These are phyloP conservation scores for Biscogniauxia sp. DNA, from an alignment of 2,329 filamentous ascomycete species.

Conservation along the genomic window DNA sequence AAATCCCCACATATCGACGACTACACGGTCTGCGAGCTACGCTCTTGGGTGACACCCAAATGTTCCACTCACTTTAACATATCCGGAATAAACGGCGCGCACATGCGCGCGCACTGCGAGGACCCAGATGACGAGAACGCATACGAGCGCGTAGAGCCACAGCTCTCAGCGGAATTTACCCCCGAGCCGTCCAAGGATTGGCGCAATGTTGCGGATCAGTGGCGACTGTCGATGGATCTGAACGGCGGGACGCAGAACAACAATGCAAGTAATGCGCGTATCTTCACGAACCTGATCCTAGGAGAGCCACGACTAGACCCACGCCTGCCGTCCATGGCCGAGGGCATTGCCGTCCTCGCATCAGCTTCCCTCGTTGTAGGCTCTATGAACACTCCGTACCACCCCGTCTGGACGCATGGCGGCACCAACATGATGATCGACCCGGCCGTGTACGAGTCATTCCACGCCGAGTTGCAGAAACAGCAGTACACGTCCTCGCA, in stretches of 20 bases:
- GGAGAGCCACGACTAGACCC: conserved; percentile 41
- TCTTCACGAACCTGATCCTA: conserved; percentile 56
- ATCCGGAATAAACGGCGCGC: conserved; percentile 55
- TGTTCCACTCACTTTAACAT: conserved; percentile 65
- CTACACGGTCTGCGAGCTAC: conserved; percentile 68
- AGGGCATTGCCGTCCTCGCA: conserved; percentile 69
- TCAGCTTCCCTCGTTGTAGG: conserved; percentile 64
- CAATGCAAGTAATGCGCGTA: conserved; percentile 57
- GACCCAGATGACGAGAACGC: conserved; percentile 50
- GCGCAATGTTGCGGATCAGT: conserved; percentile 53
- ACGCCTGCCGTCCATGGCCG: conserved; percentile 64
- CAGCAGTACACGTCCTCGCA: conserved; percentile 72
- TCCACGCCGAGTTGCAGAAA: conserved; percentile 61
- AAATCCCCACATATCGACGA: conserved; percentile 41
- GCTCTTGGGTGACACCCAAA: conserved; percentile 59
- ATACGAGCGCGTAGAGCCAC: conserved; percentile 45
- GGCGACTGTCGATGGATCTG: conserved; percentile 54
- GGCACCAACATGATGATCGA: conserved; percentile 34
- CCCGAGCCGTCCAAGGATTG: conserved; percentile 46
- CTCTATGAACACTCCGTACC: conserved; percentile 58
- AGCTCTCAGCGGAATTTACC: conserved; percentile 28
- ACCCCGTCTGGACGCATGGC: conserved; percentile 53
- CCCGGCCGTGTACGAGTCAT: conserved; percentile 51
- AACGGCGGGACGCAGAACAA: conserved; percentile 53
- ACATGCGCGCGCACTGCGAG: conserved; percentile 61